Evolutionary conservation across 345 rosid genomes (phyloP).

Genomic region (Nephelium lappaceum): DNA sequence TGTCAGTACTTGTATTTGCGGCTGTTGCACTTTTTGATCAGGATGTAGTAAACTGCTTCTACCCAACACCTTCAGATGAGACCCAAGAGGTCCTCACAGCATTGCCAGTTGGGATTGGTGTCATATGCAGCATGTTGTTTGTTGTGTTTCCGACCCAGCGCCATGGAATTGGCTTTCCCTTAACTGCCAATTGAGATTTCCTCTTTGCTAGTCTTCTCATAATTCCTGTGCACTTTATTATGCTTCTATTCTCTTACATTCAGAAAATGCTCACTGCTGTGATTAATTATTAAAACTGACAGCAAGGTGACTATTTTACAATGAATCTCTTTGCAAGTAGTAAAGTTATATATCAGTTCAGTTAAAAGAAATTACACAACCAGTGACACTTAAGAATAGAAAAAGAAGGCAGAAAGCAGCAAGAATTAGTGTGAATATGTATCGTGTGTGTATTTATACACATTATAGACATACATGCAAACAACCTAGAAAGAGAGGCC

Average conservation of each 20-base stretch:
- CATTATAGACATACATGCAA: background rate
- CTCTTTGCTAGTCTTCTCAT: background rate
- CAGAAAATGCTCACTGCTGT: background rate
- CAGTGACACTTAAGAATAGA: background rate
- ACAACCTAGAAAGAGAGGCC: background rate
- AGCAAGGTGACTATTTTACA: background rate
- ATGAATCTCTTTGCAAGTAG: background rate
- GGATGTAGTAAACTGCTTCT: constrained; percentile 71
- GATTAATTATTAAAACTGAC: background rate
- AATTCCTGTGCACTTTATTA: background rate
- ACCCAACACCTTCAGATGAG: constrained; percentile 71
- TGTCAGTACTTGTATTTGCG: constrained; percentile 78
- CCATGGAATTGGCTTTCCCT: constrained; percentile 90
- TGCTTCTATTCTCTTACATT: constrained; percentile 3
- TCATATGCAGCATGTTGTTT: constrained; percentile 76
- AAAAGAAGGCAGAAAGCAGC: background rate
- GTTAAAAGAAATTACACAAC: background rate
- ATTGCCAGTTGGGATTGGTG: constrained; percentile 83
- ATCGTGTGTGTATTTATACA: background rate
- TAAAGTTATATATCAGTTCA: background rate
- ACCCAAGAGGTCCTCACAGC: constrained; percentile 70
- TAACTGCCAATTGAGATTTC: constrained; percentile 39
- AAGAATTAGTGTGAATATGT: background rate
- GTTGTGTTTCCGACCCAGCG: constrained; percentile 81
- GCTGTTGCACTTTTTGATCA: constrained; percentile 78